Evolutionary conservation across 768 basidiomycete genomes (phyloP), one percentile per base, ranked within the genome.

Genomic region (Pleurotus ostreatus): DNA sequence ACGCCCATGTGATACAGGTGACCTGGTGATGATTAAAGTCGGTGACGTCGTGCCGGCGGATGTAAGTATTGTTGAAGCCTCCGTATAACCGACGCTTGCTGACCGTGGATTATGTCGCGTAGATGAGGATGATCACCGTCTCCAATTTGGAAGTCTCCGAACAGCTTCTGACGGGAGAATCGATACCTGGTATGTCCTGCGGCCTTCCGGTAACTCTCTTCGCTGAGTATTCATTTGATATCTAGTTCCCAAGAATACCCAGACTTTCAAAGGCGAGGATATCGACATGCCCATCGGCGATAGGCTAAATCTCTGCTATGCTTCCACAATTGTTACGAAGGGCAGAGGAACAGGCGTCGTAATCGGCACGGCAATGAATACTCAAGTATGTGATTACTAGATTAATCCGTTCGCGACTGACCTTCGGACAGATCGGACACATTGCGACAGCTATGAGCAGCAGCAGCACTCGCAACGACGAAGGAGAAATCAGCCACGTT

Each of bases 41-140:
- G 51, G 51, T 53, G 51, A 53, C 39, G 51, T 53, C 18, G 51
- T 53, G 8, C 51, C 51, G 18, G 51, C 51, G 18, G 51, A 53
- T 41, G 51, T 53, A 53, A 41, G 51, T 23, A 11, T 15, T 40
- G 30, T 11, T 34, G 30, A 34, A 34, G 30, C 7, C 30, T 34
- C 11, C 30, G 30, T 34, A 34, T 34, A 34, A 11, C 30, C 30
- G 30, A 34, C 30, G 7, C 30, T 11, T 9, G 30, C 30, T 34
- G 30, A 34, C 1, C 1, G 23, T 34, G 30, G 30, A 34, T 11
- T 8, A 11, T 9, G 11, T 34, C 30, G 30, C 7, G 30, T n/a
- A 53, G 51, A 15, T 53, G 16, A 39, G 51, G 23, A 53, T 53
- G 51, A 53, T 53, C 23, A 39, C 37, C 20, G 51, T 53, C 9